Percentiles rank a stretch among this genome's conserved stretches.
These are phyloP conservation scores for Aspergillus oerlinghausenensis DNA, from an alignment of 2,329 filamentous ascomycete species.

Conservation along the genomic window DNA sequence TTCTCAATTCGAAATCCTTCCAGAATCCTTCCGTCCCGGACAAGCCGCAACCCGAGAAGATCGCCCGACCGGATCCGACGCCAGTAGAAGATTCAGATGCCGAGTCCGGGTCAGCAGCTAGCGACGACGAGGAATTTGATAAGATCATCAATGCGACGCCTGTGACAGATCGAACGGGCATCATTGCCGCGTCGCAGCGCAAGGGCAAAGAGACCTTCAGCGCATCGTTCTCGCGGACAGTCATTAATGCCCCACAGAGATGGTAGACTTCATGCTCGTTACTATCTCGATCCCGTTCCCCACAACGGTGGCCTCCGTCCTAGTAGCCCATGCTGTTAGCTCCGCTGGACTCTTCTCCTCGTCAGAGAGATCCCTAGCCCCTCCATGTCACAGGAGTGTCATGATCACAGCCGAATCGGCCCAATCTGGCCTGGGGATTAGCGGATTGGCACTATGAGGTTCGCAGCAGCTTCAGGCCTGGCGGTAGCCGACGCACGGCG, in stretches of 20 bases:
- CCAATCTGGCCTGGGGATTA: background rate
- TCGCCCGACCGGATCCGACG: conserved; percentile 53
- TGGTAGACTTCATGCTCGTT: conserved; percentile 24
- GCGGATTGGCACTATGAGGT: background rate
- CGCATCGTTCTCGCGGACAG: conserved; percentile 47
- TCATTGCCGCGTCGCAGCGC: conserved; percentile 57
- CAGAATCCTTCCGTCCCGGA: conserved; percentile 50
- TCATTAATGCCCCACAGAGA: conserved; percentile 46
- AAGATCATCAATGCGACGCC: conserved; percentile 89
- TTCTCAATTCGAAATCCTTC: conserved; percentile 90
- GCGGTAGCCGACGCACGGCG: background rate
- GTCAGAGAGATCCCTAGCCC: background rate
- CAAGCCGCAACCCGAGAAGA: conserved; percentile 58
- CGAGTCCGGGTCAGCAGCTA: conserved; percentile 65
- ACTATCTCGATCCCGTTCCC: background rate
- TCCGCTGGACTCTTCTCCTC: background rate
- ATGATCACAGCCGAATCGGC: background rate
- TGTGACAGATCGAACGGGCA: conserved; percentile 79
- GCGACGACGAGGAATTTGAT: conserved; percentile 74
- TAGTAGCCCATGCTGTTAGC: background rate
- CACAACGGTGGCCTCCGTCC: background rate
- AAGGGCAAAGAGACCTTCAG: conserved; percentile 46
- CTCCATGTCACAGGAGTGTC: background rate
- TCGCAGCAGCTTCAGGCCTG: background rate
- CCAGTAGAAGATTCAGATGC: conserved; percentile 57